Evolutionary conservation across 1,284 basidiomycete species (phyloP).

Genomic region (Sporisorium scitamineum): DNA sequence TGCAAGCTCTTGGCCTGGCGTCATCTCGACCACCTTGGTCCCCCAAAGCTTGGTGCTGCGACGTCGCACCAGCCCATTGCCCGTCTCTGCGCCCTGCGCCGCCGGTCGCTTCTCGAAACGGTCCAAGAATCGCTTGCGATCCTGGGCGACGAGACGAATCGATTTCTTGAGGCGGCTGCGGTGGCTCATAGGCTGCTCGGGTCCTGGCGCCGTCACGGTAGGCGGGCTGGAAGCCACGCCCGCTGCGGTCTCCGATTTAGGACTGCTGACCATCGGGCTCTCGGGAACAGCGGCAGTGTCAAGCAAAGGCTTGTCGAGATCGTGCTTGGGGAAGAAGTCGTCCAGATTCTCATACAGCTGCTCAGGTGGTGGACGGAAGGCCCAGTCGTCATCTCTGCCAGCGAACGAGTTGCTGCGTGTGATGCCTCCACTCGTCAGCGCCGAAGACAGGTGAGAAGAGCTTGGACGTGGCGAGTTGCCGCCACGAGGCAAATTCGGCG

Average conservation of each 20-base stretch:
- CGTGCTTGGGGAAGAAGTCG: constrained; percentile 94
- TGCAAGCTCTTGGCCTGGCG: constrained; percentile 73
- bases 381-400: constrained; percentile 68
- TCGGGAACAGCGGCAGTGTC: constrained; percentile 80
- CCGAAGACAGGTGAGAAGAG: constrained; percentile 27
- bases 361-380: constrained; percentile 88
- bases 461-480: constrained; percentile 24
- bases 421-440: constrained; percentile 41
- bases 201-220: not conserved
- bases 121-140: constrained; percentile 69
- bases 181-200: constrained; percentile 24
- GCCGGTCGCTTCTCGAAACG: constrained; percentile 66
- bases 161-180: constrained; percentile 78
- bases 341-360: constrained; percentile 93
- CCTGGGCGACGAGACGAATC: constrained; percentile 88
- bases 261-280: constrained; percentile 72
- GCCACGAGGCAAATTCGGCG: constrained; percentile 7
- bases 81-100: constrained; percentile 70
- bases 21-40: constrained; percentile 91
- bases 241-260: constrained; percentile 31
- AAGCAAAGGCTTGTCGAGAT: constrained; percentile 94
- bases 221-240: constrained; percentile 20
- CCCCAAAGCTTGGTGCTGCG: constrained; percentile 97
- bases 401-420: constrained; percentile 61
- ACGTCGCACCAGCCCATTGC: constrained; percentile 76